A percentile compares a stretch with the other conserved stretches of the same genome.
phyloP scores from a whole-genome alignment of 305 asterid genomes.

The Fraxinus xanthoxyloides region DNA sequence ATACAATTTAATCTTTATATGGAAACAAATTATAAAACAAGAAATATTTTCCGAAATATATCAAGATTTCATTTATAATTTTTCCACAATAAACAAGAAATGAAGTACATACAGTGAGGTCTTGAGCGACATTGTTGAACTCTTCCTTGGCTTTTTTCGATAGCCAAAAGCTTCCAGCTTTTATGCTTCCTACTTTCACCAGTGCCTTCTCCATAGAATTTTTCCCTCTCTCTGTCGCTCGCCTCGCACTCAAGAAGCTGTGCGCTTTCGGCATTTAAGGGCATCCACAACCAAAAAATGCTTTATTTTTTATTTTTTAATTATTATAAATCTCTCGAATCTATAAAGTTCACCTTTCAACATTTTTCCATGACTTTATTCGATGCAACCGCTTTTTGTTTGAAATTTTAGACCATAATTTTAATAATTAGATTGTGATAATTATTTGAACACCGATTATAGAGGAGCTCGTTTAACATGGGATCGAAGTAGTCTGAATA shows the following conservation, averaged over 20 bases:
- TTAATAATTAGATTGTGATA: no score
- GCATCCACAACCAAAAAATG: neutral
- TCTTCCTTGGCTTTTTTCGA: slow-evolving; percentile 75
- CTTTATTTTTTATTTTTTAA: neutral
- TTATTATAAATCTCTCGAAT: neutral
- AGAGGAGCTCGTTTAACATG: no score
- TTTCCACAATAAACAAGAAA: neutral
- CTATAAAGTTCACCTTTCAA: neutral
- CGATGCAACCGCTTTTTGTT: neutral
- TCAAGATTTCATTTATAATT: neutral
- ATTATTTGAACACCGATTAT: no score
- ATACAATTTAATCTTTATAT: neutral
- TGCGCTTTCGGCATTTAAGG: slow-evolving; percentile 5
- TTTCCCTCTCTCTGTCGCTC: neutral
- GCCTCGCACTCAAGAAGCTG: neutral
- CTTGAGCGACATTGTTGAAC: slow-evolving; percentile 54
- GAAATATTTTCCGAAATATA: neutral
- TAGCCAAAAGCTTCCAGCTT: slow-evolving; percentile 74
- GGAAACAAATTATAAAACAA: neutral
- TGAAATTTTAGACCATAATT: neutral
- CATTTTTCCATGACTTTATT: neutral
- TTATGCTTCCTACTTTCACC: slow-evolving; percentile 54
- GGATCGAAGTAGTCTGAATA: no score
- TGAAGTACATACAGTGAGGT: slow-evolving; percentile 43
- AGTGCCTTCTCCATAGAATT: slow-evolving; percentile 60